Evolutionary conservation across 2,329 filamentous ascomycete species (phyloP), one percentile per base, ranked within the genome.

Genomic region (Nemania bipapillata): DNA sequence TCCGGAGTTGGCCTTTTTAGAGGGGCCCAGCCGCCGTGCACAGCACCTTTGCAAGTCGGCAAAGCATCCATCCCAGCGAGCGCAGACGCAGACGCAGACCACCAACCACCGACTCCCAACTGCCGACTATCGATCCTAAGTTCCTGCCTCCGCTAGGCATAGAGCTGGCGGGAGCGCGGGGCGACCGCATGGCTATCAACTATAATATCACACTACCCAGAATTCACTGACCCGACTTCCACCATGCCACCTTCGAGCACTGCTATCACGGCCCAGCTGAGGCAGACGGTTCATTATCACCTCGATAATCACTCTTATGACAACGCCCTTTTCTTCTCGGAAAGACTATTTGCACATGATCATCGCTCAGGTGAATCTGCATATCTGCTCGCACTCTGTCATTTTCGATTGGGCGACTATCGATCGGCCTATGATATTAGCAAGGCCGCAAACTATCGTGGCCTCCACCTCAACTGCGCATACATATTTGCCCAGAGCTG

Each of bases 401-500:
- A 97, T 80, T 87, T 96, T 59, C 91, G 92, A 58, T 87, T 93
- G 53, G 92, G 93, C 35, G 92, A 97, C 78, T 87, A 90, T 77
- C 93, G 93, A 77, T 92, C 94, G 12, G 94, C 96, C 11, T 95
- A 92, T 79, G 94, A 98, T 76, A 87, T 89, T 74, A 91, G 91
- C 79, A 92, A 93, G 77, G 86, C 88, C 54, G 85, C 89, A 61
- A 92, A 89, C 42, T 87, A 87, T 59, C 89, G 90, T 70, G 92
- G 92, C 24, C 84, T 86, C 35, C 92, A 98, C 80, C 78, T 97
- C 28, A 94, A 94, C 32, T 97, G 95, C 80, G 89, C 92, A 20
- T 98, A 95, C 82, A 87, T 97, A 53, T 97, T 94, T 83, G 95
- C 95, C 60, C 94, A 97, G 77, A 89, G 94, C 45, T 98, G 93